Percentiles rank a stretch among this genome's conserved stretches.
Conservation (phyloP, 805 yeast genomes). For the Komagataella pastoris region DNA sequence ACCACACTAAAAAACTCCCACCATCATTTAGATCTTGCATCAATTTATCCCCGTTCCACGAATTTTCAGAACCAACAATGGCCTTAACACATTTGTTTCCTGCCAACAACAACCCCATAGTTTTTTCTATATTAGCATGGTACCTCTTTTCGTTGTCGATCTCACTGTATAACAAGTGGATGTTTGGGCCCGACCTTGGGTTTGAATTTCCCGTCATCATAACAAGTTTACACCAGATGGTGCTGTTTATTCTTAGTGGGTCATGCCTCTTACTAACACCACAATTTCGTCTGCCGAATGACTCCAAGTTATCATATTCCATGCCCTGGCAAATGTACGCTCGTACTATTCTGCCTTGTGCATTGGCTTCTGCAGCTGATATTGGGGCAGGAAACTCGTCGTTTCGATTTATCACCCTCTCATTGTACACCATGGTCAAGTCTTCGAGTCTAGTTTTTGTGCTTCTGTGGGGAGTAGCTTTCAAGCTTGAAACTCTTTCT, state of each 20-base stretch:
- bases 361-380: slow-evolving; percentile 82
- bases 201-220: slow-evolving; percentile 76
- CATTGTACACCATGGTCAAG: slow-evolving; percentile 87
- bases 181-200: slow-evolving; percentile 76
- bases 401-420: slow-evolving; percentile 62
- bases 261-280: slow-evolving; percentile 32
- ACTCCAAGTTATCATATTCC: slow-evolving; percentile 7
- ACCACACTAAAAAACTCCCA: background rate
- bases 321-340: slow-evolving; percentile 27
- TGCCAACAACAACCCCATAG: slow-evolving; percentile 1
- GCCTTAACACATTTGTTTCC: background rate
- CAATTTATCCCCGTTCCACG: background rate
- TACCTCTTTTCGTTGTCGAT: slow-evolving; percentile 55
- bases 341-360: slow-evolving; percentile 63
- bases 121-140: slow-evolving; percentile 31
- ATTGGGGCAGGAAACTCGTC: slow-evolving; percentile 88
- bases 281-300: slow-evolving; percentile 24
- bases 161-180: slow-evolving; percentile 89
- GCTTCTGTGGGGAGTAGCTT: slow-evolving; percentile 71
- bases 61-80: background rate
- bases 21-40: background rate
- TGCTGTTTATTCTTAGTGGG: slow-evolving; percentile 43
- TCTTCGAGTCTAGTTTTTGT: slow-evolving; percentile 85
- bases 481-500: slow-evolving; percentile 64
- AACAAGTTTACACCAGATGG: slow-evolving; percentile 75